A percentile compares a stretch with the other conserved stretches of the same genome.
Conservation (phyloP, 139 green algal species). For the Volvox africanus region DNA sequence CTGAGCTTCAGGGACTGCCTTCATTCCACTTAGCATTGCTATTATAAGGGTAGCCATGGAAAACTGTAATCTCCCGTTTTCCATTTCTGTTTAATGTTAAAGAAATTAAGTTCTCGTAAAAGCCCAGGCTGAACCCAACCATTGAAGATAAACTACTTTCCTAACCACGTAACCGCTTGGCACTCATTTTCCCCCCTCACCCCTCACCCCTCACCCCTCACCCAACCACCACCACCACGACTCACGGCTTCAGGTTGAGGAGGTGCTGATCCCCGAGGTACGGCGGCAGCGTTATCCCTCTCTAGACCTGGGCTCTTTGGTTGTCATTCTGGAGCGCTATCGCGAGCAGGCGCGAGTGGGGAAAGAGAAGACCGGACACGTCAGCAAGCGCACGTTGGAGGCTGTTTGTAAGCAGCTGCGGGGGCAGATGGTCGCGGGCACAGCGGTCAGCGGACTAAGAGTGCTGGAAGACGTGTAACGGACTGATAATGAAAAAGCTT, state of each 20-base stretch:
- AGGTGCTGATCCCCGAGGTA: slow-evolving; percentile 58
- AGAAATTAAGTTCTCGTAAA: too few relatives aligned
- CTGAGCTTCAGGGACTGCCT: too few relatives aligned
- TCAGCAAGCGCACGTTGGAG: slow-evolving; percentile 68
- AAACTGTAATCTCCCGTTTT: too few relatives aligned
- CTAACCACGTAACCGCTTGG: not conserved
- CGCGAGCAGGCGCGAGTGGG: slow-evolving; percentile 40
- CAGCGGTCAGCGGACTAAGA: not conserved
- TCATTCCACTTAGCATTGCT: too few relatives aligned
- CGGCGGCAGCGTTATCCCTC: slow-evolving; percentile 52
- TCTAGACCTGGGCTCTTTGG: slow-evolving; percentile 45
- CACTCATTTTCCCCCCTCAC: not conserved
- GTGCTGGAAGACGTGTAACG: slow-evolving; percentile 50
- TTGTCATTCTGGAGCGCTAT: slow-evolving; percentile 60
- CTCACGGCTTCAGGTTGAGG: slow-evolving; percentile 53
- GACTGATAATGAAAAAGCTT: too few relatives aligned
- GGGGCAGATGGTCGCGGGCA: slow-evolving; percentile 41
- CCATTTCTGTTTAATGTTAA: too few relatives aligned
- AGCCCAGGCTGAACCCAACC: too few relatives aligned
- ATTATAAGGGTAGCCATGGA: too few relatives aligned
- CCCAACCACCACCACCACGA: too few relatives aligned
- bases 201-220: not conserved
- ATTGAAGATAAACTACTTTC: too few relatives aligned
- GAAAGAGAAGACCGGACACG: slow-evolving; percentile 58
- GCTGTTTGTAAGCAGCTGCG: slow-evolving; percentile 67